Evolutionary conservation across 495 filamentous ascomycete species (phyloP).

Genomic region (Amorphotheca resinae): DNA sequence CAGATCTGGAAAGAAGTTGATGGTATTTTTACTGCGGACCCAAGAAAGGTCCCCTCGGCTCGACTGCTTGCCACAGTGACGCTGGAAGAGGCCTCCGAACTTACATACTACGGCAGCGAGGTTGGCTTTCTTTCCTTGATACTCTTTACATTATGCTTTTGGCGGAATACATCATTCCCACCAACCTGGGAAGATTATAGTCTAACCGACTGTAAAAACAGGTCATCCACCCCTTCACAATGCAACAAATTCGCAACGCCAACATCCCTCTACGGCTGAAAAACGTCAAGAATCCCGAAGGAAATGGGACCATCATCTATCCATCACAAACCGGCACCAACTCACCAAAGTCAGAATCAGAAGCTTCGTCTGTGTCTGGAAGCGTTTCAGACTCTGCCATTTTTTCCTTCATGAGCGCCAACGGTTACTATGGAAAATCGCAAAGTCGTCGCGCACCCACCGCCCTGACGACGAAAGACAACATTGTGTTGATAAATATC

Average conservation of each 20-base stretch:
- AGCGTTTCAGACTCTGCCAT: too few species aligned
- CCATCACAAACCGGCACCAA: constrained; percentile 15
- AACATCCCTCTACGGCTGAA: constrained; percentile 28
- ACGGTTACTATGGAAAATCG: constrained; percentile 23
- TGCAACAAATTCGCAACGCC: constrained; percentile 30
- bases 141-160: too few species aligned
- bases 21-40: constrained; percentile 45
- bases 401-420: constrained; percentile 27
- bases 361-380: too few species aligned
- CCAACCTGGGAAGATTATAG: too few species aligned
- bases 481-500: constrained; percentile 28
- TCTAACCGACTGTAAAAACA: too few species aligned
- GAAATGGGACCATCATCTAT: constrained; percentile 28
- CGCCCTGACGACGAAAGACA: constrained; percentile 29
- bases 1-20: constrained; percentile 47
- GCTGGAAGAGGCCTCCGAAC: constrained; percentile 38
- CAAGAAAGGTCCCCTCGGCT: constrained; percentile 39
- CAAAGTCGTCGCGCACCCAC: constrained; percentile 13
- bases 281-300: constrained; percentile 29
- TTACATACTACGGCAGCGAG: constrained; percentile 42
- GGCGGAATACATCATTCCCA: too few species aligned
- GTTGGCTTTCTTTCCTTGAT: constrained; percentile 10
- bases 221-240: constrained; percentile 33
- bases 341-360: constrained; percentile 7
- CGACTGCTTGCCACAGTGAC: constrained; percentile 36